Percentiles rank a stretch among this genome's conserved stretches.
These are phyloP conservation scores for Primulina huaijiensis DNA, from an alignment of 257 asterid genomes.

Conservation along the genomic window DNA sequence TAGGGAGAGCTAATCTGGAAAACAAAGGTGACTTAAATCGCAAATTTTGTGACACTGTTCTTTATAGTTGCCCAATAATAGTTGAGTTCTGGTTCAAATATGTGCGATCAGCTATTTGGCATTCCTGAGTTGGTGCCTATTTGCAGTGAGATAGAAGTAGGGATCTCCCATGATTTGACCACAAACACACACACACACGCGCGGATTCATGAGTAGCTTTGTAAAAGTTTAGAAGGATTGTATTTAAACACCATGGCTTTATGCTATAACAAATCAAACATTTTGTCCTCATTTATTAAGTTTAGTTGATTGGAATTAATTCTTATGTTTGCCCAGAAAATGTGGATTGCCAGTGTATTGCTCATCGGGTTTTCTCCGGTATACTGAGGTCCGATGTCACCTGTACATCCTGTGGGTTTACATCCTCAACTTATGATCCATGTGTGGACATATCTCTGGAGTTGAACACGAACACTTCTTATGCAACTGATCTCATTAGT, in stretches of 20 bases:
- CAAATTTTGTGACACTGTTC: constrained; percentile 5
- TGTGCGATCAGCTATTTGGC: constrained; percentile 8
- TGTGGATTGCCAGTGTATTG: constrained; percentile 65
- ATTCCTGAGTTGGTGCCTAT: constrained; percentile 11
- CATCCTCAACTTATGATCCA: constrained; percentile 76
- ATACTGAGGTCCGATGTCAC: constrained; percentile 71
- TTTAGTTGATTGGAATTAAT: constrained; percentile 23
- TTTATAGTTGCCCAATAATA: not conserved
- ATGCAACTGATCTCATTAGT: constrained; percentile 17
- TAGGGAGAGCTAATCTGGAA: constrained; percentile 42
- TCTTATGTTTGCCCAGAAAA: constrained; percentile 40
- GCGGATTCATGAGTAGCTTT: not conserved
- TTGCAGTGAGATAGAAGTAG: not conserved
- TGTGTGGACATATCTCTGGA: constrained; percentile 67
- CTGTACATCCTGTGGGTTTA: constrained; percentile 67
- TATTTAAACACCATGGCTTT: not conserved
- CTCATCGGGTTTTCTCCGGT: constrained; percentile 65
- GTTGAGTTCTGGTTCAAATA: constrained; percentile 5
- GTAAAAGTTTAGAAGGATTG: not conserved
- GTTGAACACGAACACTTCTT: constrained; percentile 33
- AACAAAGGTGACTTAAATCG: constrained; percentile 41
- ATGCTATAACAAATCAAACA: not conserved
- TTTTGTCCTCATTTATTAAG: constrained; percentile 7
- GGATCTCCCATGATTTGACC: not conserved
- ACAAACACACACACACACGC: not conserved